Base-by-base conservation (phyloP, 768 basidiomycete species). In the Lactarius pseudohatsudake region DNA sequence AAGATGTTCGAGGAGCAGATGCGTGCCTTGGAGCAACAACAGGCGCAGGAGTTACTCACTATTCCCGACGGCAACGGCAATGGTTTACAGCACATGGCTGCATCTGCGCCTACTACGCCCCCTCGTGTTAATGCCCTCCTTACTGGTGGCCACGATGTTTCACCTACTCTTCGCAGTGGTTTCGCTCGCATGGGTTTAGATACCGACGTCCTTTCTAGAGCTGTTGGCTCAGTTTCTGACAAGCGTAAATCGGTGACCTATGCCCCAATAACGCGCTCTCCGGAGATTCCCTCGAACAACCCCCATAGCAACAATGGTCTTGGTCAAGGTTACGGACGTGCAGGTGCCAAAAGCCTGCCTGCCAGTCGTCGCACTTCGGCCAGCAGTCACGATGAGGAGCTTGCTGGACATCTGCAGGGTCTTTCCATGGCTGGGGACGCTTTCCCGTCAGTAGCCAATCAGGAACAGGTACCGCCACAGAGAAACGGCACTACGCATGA, bases 1-100 rank as follows among this genome's bases (percentile, higher is more conserved):
- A 90, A 88, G 77, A 78, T 92, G 73, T 98, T 98, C 77, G 96
- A 98, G 78, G 93, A 96, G 72, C 94, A 97, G 79, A 97, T 97
- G 96, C 89, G 90, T 63, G 87, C 84, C 62, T 84, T 98, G 70
- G 95, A 98, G 79, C 89, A 90, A 70, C 89, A 94, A 76, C 96
- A 98, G 78, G 88, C 87, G 15, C 89, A 91, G 70, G 92, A 94
- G 75, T 83, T 94, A 45, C 86, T 95, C 73, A 84, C 77, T 70
- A 83, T 93, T 72, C 90, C 90, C 74, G 89, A 90, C 67, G 69
- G 83, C n/a, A 79, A 79, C 67, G 64, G 74, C 36, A 74, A 81
- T 65, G 78, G 80, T 6, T 77, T 89, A 30, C 88, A 90, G 73
- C 90, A 92, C 72, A 76, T 94, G 57, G 93, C 94, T 18, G 90